Conservation (phyloP, 139 green algal species). For the Tetradesmus lagerheimii region DNA sequence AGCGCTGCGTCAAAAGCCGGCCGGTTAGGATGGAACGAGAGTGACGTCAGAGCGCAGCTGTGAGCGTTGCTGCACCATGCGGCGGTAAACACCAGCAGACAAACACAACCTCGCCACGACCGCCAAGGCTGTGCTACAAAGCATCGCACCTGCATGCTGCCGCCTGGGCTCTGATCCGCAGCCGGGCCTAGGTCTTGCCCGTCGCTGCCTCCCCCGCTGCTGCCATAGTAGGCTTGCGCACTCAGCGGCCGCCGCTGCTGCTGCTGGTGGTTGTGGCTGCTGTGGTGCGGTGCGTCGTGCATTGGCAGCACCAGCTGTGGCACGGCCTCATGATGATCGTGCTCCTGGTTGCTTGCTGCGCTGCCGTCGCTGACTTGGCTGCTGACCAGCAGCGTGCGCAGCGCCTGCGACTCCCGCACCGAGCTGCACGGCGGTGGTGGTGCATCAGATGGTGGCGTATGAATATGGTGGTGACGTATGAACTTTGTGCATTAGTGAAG, state of each 20-base stretch:
- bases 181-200: neutral
- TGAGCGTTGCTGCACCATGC: too few relatives aligned
- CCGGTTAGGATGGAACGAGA: too few relatives aligned
- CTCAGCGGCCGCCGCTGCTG: neutral
- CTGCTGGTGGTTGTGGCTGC: neutral
- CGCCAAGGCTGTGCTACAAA: neutral
- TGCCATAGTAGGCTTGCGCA: neutral
- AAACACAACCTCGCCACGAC: too few relatives aligned
- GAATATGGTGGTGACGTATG: too few relatives aligned
- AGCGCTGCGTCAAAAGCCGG: too few relatives aligned
- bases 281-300: neutral
- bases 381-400: neutral
- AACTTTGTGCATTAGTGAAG: too few relatives aligned
- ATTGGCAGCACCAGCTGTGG: neutral
- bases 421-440: neutral
- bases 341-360: neutral
- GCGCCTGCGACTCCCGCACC: neutral
- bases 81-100: too few relatives aligned
- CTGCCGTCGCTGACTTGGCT: neutral
- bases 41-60: too few relatives aligned
- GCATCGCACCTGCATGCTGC: neutral
- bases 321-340: neutral
- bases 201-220: neutral
- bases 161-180: neutral
- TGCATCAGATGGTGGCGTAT: too few relatives aligned